phyloP scores from a whole-genome alignment of 805 yeast species.

The Blastobotrys parvus region DNA sequence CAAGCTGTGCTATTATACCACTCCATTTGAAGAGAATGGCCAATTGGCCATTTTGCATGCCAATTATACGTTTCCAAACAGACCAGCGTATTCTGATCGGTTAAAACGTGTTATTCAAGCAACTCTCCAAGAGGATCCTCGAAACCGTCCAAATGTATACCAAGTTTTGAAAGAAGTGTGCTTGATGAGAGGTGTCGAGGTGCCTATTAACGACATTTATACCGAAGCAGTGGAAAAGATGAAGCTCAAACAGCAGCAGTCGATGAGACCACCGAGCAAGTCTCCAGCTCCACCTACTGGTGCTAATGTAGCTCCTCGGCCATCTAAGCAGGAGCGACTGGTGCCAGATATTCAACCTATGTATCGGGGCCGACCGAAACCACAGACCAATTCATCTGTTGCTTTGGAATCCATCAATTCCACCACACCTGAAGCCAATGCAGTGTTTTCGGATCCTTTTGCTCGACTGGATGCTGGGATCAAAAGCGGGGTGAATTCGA shows the following conservation, averaged over 20 bases:
- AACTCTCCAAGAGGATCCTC: conserved; percentile 76
- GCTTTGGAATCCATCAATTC: conserved; percentile 1
- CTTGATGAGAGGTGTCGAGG: conserved; percentile 46
- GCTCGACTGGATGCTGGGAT: conserved; percentile 6
- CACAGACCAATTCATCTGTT: conserved; percentile 3
- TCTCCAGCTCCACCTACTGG: background rate
- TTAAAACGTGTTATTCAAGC: conserved; percentile 68
- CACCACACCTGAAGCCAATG: conserved; percentile 2
- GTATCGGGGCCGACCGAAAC: conserved; percentile 20
- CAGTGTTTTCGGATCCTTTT: conserved; percentile 15
- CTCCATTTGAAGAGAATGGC: conserved; percentile 83
- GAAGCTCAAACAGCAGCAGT: conserved; percentile 2
- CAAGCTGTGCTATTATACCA: conserved; percentile 83
- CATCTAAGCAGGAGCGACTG: background rate
- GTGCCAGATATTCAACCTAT: conserved; percentile 19
- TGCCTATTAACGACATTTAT: conserved; percentile 36
- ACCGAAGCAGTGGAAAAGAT: conserved; percentile 1
- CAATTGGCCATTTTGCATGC: conserved; percentile 84
- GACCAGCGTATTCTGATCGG: conserved; percentile 62
- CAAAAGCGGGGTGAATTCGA: background rate
- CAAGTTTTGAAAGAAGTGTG: conserved; percentile 65
- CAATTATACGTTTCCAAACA: conserved; percentile 62
- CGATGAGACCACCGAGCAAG: background rate
- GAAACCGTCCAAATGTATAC: conserved; percentile 75
- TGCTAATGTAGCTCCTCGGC: background rate